These are phyloP conservation scores for Stachybotrys chartarum DNA, from an alignment of 2,329 filamentous ascomycete species.

Conservation along the genomic window DNA sequence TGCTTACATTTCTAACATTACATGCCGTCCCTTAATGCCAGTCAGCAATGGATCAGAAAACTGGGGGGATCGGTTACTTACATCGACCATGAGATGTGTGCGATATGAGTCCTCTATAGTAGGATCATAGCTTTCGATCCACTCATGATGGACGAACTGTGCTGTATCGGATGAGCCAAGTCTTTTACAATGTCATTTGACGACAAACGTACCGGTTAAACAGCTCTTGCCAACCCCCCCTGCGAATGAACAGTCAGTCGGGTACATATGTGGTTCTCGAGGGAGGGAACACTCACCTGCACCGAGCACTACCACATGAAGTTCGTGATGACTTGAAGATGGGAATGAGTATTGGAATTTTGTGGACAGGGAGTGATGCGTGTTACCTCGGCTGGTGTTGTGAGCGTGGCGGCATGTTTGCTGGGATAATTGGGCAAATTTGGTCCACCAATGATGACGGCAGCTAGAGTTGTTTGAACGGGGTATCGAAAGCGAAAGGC, in stretches of 20 bases:
- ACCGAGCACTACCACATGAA: conserved; percentile 76
- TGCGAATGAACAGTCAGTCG: conserved; percentile 31
- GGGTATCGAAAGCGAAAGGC: too few species aligned
- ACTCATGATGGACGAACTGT: conserved; percentile 90
- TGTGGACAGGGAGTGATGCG: not conserved
- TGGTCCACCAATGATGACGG: too few species aligned
- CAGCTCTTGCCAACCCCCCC: conserved; percentile 91
- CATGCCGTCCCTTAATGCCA: conserved; percentile 66
- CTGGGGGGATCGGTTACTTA: conserved; percentile 38
- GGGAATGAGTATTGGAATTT: not conserved
- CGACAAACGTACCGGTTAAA: conserved; percentile 62
- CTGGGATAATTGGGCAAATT: too few species aligned
- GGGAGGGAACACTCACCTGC: conserved; percentile 49
- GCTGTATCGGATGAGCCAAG: conserved; percentile 40
- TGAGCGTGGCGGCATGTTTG: conserved; percentile 18
- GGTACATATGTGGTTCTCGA: conserved; percentile 6
- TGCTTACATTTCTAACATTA: conserved; percentile 79
- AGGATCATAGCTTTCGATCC: conserved; percentile 82
- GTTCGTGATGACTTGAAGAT: conserved; percentile 59
- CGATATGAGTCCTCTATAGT: conserved; percentile 75
- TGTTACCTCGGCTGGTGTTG: conserved; percentile 18
- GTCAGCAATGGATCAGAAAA: not conserved
- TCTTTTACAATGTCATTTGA: conserved; percentile 1
- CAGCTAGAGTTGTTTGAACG: too few species aligned
- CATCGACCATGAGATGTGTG: conserved; percentile 74